Evolutionary conservation across 1,139 yeast genomes (phyloP).

Genomic region (Yamadazyma membranifaciens): DNA sequence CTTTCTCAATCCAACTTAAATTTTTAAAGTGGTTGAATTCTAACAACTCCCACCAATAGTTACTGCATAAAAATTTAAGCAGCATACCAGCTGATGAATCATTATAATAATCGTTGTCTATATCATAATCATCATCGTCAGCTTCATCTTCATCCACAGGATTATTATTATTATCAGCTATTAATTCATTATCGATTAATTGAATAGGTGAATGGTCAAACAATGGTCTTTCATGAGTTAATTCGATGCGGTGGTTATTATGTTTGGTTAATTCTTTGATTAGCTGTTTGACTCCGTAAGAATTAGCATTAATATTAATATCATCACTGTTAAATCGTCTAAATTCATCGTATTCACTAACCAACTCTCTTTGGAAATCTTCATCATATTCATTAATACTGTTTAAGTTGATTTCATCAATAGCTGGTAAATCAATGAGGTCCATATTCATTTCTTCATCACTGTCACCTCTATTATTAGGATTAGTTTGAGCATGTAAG

Average conservation of each 20-base stretch:
- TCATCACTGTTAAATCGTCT: constrained; percentile 13
- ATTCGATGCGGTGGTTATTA: constrained; percentile 13
- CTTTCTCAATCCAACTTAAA: constrained; percentile 1
- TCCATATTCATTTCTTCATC: constrained; percentile 4
- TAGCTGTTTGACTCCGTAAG: constrained; percentile 35
- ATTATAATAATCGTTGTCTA: background rate
- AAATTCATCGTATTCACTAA: constrained; percentile 16
- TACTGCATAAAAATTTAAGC: background rate
- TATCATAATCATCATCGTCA: background rate
- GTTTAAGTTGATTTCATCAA: constrained; percentile 26
- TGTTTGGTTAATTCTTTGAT: constrained; percentile 33
- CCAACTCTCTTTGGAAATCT: constrained; percentile 15
- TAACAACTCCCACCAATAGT: background rate
- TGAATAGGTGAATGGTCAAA: constrained; percentile 6
- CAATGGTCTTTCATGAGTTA: constrained; percentile 9
- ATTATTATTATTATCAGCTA: background rate
- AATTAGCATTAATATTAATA: constrained; percentile 20
- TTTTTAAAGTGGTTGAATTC: background rate
- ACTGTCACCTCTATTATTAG: constrained; percentile 1
- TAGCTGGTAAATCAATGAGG: constrained; percentile 26
- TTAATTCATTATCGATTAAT: constrained; percentile 1
- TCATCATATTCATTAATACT: constrained; percentile 23
- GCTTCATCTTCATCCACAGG: background rate
- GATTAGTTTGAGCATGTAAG: background rate
- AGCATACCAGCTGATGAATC: too few relatives aligned